Percentiles rank a stretch among this genome's conserved stretches.
Conservation (phyloP, 140 eudicot genomes). For the Oenanthe javanica region DNA sequence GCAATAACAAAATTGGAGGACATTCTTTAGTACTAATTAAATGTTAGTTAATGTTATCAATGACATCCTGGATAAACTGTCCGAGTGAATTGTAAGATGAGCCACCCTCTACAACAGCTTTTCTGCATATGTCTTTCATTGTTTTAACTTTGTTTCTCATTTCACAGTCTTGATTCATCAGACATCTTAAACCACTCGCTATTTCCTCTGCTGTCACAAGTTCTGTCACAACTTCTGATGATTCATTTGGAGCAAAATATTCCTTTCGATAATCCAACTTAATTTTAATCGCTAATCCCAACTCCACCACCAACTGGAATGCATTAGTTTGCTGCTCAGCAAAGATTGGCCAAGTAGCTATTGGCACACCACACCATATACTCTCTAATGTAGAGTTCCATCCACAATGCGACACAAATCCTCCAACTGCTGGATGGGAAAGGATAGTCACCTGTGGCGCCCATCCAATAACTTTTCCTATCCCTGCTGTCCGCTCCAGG, state of each 20-base stretch:
- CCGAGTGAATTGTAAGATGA: conserved; percentile 11
- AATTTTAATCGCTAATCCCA: neutral
- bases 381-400: conserved; percentile 1
- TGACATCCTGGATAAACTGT: conserved; percentile 16
- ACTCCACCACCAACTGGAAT: neutral
- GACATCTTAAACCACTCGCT: neutral
- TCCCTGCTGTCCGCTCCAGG: neutral
- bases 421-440: neutral
- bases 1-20: no score
- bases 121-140: conserved; percentile 11
- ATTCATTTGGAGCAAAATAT: neutral
- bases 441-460: neutral
- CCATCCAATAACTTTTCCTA: neutral
- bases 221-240: no score
- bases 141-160: conserved; percentile 8
- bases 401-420: conserved; percentile 3
- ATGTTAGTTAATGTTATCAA: neutral
- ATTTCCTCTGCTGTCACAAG: neutral
- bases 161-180: neutral
- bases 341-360: neutral
- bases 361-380: neutral
- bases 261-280: neutral
- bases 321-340: conserved; percentile 4
- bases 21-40: neutral
- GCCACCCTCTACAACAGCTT: conserved; percentile 16